Percentiles rank a stretch among this genome's conserved stretches.
phyloP scores from a whole-genome alignment of 164 flowering plant genomes.

The Annona squamosa region DNA sequence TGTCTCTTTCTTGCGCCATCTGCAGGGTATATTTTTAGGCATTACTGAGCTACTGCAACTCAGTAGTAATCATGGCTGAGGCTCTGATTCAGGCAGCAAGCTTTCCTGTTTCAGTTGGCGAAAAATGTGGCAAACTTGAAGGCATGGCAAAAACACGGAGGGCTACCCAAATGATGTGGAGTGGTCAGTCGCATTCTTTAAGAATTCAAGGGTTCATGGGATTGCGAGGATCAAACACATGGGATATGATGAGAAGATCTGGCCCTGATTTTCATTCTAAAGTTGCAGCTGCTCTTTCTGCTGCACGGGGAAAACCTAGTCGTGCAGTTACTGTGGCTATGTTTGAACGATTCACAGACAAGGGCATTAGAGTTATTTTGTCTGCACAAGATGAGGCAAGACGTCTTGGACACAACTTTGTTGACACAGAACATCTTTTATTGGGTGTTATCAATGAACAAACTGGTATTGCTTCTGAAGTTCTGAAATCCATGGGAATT shows the following conservation, averaged over 20 bases:
- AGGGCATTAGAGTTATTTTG: constrained; percentile 92
- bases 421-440: constrained; percentile 75
- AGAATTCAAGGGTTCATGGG: constrained; percentile 40
- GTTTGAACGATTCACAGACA: constrained; percentile 93
- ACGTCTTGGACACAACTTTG: constrained; percentile 27
- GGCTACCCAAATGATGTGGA: constrained; percentile 35
- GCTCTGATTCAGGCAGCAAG: constrained; percentile 53
- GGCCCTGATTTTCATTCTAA: constrained; percentile 42
- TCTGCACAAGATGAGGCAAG: constrained; percentile 98
- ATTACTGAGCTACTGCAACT: neutral
- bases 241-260: constrained; percentile 33
- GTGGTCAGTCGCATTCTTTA: neutral
- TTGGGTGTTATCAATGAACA: constrained; percentile 96
- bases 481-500: constrained; percentile 89
- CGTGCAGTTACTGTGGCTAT: constrained; percentile 56
- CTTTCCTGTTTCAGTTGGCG: constrained; percentile 30
- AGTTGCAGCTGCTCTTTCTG: constrained; percentile 35
- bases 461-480: constrained; percentile 96
- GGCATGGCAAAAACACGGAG: constrained; percentile 37
- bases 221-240: constrained; percentile 49
- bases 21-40: neutral
- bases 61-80: constrained; percentile 45
- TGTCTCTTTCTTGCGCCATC: neutral
- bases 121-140: constrained; percentile 24
- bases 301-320: constrained; percentile 32